phyloP scores from a whole-genome alignment of 768 basidiomycete species.

The Clathrus columnatus region DNA sequence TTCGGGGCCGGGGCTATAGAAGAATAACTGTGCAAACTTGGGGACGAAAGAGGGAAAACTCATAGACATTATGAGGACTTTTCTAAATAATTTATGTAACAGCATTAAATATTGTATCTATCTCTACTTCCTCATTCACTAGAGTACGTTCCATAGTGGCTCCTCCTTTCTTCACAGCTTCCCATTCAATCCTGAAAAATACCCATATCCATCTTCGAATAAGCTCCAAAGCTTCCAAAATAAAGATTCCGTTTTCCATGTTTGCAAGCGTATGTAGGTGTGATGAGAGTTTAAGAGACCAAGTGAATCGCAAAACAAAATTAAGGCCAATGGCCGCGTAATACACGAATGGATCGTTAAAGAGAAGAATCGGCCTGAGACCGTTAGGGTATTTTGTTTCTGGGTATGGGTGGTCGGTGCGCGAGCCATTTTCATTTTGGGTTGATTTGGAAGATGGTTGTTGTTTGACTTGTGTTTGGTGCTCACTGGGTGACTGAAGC shows the following conservation, averaged over 20 bases:
- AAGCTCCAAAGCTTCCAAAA: conserved; percentile 85
- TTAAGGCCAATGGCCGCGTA: conserved; percentile 77
- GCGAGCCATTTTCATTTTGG: conserved; percentile 11
- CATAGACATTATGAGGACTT: too few relatives aligned
- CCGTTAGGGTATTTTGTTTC: conserved; percentile 48
- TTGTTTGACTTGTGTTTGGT: conserved; percentile 14
- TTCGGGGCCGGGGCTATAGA: conserved; percentile 33
- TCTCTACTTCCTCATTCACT: neutral
- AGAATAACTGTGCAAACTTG: too few relatives aligned
- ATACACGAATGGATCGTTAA: conserved; percentile 71
- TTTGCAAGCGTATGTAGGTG: conserved; percentile 78
- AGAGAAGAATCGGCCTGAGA: conserved; percentile 66
- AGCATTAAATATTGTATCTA: neutral
- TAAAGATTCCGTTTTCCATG: conserved; percentile 76
- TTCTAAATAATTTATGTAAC: neutral
- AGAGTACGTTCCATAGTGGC: conserved; percentile 7
- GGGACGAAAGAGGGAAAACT: too few relatives aligned
- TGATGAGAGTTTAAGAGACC: conserved; percentile 84
- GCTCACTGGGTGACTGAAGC: conserved; percentile 31
- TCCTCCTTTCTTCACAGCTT: conserved; percentile 55
- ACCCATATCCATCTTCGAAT: conserved; percentile 97
- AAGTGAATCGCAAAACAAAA: conserved; percentile 82
- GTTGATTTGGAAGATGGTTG: conserved; percentile 10
- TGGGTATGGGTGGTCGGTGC: conserved; percentile 29
- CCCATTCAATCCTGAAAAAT: conserved; percentile 95